A percentile compares a stretch with the other conserved stretches of the same genome.
Conservation (phyloP, 2,329 filamentous ascomycete species). For the Cercospora beticola region DNA sequence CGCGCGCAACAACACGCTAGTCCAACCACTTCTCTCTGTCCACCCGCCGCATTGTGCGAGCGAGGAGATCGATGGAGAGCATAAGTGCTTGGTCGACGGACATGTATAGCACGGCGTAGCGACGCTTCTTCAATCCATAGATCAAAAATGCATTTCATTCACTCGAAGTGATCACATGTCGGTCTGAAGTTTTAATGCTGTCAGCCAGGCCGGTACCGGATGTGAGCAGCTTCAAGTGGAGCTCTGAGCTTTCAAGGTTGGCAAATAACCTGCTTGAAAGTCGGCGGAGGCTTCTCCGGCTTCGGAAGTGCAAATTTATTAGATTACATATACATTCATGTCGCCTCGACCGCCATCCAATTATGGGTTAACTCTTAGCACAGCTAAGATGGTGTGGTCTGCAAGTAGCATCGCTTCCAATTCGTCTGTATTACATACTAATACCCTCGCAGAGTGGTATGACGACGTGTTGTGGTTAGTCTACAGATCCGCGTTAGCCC, state of each 20-base stretch:
- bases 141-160: no score
- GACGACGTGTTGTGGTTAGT: constrained; percentile 5
- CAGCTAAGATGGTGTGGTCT: neutral
- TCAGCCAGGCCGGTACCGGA: no score
- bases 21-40: neutral
- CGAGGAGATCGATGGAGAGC: neutral
- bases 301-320: no score
- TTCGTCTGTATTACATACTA: neutral
- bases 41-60: neutral
- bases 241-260: no score
- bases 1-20: neutral
- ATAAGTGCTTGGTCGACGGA: no score
- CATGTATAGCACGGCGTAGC: no score
- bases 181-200: no score
- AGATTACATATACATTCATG: neutral
- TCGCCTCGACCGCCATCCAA: neutral
- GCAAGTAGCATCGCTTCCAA: neutral
- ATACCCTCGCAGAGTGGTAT: neutral
- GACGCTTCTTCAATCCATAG: no score
- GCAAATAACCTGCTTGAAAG: no score
- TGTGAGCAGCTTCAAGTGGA: no score
- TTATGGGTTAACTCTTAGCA: neutral
- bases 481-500: constrained; percentile 4
- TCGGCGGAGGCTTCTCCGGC: no score
- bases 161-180: no score